Evolutionary conservation across 371 early-diverging fungal species (phyloP).

Genomic region (Saksenaea oblongispora): DNA sequence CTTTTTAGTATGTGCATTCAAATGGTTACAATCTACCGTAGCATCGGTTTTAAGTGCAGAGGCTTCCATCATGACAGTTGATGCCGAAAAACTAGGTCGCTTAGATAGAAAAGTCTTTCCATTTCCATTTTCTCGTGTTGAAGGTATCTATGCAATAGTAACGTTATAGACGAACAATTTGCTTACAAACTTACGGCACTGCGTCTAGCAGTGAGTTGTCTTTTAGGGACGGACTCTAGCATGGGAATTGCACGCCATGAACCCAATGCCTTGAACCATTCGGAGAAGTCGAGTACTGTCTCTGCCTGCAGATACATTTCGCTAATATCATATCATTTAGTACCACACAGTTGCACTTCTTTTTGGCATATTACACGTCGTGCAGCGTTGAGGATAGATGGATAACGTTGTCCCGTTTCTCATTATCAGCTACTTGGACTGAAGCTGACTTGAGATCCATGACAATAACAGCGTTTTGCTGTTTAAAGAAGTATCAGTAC

Average conservation of each 20-base stretch:
- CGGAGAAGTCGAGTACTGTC: conserved; percentile 27
- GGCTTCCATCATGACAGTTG: conserved; percentile 7
- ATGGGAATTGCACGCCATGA: conserved; percentile 16
- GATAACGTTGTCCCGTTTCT: conserved; percentile 33
- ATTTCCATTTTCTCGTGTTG: not conserved
- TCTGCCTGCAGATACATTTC: conserved; percentile 29
- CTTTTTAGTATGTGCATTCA: too few relatives aligned
- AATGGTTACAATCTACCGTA: not conserved
- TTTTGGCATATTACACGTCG: not conserved
- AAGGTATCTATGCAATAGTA: not conserved
- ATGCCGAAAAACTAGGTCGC: conserved; percentile 8
- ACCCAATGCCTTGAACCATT: conserved; percentile 27
- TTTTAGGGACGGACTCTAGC: not conserved
- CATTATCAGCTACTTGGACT: conserved; percentile 22
- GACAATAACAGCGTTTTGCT: conserved; percentile 14
- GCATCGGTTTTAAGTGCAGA: not conserved
- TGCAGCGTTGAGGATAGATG: conserved; percentile 8
- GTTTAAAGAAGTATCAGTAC: not conserved
- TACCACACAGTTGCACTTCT: not conserved
- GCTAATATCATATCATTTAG: not conserved
- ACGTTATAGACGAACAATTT: not conserved
- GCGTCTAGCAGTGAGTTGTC: conserved; percentile 1
- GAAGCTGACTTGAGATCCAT: conserved; percentile 17
- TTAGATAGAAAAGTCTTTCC: conserved; percentile 4
- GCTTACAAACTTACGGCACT: conserved; percentile 1